Evolutionary conservation across 306 rosid genomes (phyloP), one percentile per base, ranked within the genome.

Genomic region (Hippophae tibetana): DNA sequence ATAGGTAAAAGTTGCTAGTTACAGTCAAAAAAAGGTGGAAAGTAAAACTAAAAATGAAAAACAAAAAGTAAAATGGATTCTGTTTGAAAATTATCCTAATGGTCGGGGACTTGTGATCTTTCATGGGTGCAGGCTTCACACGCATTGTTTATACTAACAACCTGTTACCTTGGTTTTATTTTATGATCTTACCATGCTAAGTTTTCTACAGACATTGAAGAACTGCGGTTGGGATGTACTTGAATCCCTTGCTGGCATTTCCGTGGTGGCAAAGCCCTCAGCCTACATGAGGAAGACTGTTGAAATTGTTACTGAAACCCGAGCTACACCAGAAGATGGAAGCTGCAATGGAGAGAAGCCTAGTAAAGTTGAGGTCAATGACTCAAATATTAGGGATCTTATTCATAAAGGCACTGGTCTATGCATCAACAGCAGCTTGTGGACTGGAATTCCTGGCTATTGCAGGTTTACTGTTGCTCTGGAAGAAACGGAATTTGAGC

Each of bases 371-470:
- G 69, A 63, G 67, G 80, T 87, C 2, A 81, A 80, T 42, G 93
- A 87, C 78, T 71, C 83, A 11, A 88, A 84, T 41, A 85, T 92
- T 47, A 76, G 99, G 78, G 85, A 62, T 61, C 86, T 76, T 58
- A 64, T 92, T 53, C 79, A 76, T 57, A 81, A 71, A 73, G 71
- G 81, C 74, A 92, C 95, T 42, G 99, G 94, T 44, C 72, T 92
- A 64, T 88, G 96, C 88, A 86, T 88, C 82, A 92, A 92, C 53
- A 82, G 96, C 61, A 80, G 95, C 76, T 82, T 74, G 9, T 92
- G 96, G 99, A 88, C 99, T 31, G 96, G 95, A 63, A 84, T 92
- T 69, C 96, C 96, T 55, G 90, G 96, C 69, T 92, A 80, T 73
- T 92, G 99, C 63, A 84, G 96, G 47, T 84, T 92, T 78, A 84